Percentiles rank a stretch among this genome's conserved stretches.
These are phyloP conservation scores for Talaromyces stipitatus DNA, from an alignment of 495 filamentous ascomycete species.

Conservation along the genomic window DNA sequence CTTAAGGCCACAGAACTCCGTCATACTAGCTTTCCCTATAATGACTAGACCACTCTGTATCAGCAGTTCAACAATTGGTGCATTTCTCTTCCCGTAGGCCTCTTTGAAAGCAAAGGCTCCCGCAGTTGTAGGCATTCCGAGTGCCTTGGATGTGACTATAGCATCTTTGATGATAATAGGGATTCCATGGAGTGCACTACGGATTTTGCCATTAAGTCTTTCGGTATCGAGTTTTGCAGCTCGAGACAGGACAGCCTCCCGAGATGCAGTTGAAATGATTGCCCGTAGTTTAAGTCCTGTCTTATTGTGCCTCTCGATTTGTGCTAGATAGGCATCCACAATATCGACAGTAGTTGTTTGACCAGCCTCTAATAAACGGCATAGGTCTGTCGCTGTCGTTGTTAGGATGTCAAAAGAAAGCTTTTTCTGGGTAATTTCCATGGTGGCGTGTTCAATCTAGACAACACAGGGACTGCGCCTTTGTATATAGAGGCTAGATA, in stretches of 20 bases:
- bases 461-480: too few species aligned
- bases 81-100: slow-evolving; percentile 23
- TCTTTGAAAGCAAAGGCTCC: slow-evolving; percentile 28
- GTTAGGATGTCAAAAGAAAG: slow-evolving; percentile 23
- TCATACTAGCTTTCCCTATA: slow-evolving; percentile 36
- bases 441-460: too few species aligned
- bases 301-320: slow-evolving; percentile 40
- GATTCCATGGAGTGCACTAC: slow-evolving; percentile 33
- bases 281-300: slow-evolving; percentile 11
- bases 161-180: slow-evolving; percentile 30
- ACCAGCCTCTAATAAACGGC: slow-evolving; percentile 25
- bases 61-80: slow-evolving; percentile 23
- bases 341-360: slow-evolving; percentile 37
- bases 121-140: slow-evolving; percentile 21
- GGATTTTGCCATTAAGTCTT: slow-evolving; percentile 17
- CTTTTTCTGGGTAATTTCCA: background rate
- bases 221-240: slow-evolving; percentile 24
- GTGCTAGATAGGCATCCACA: slow-evolving; percentile 36
- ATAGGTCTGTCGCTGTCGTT: slow-evolving; percentile 35
- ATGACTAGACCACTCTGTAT: slow-evolving; percentile 32
- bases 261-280: slow-evolving; percentile 27
- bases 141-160: slow-evolving; percentile 10
- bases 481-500: too few species aligned
- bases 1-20: slow-evolving; percentile 27
- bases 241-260: slow-evolving; percentile 18